These are phyloP conservation scores for Nasturtium officinale DNA, from an alignment of 345 rosid genomes.

Conservation along the genomic window DNA sequence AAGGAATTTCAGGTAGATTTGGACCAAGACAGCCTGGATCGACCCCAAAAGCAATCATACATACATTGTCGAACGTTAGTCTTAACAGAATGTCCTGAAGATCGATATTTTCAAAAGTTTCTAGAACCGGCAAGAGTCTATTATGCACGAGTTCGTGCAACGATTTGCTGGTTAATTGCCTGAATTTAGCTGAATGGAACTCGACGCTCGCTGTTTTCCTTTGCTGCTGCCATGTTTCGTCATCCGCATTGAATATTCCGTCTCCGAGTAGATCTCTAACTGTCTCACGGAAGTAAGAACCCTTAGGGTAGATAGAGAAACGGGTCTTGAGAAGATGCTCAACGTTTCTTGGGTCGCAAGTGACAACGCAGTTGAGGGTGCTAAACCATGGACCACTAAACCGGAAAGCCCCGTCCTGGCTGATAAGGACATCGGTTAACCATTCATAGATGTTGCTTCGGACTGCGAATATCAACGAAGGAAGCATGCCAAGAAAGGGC, in stretches of 20 bases:
- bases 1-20: slow-evolving; percentile 66
- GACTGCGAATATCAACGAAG: slow-evolving; percentile 56
- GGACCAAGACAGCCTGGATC: slow-evolving; percentile 79
- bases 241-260: slow-evolving; percentile 80
- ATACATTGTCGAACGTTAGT: slow-evolving; percentile 81
- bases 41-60: slow-evolving; percentile 88
- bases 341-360: slow-evolving; percentile 74
- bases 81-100: slow-evolving; percentile 73
- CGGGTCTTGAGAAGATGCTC: slow-evolving; percentile 82
- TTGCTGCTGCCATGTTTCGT: slow-evolving; percentile 69
- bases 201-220: slow-evolving; percentile 81
- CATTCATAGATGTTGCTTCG: slow-evolving; percentile 61
- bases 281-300: slow-evolving; percentile 64
- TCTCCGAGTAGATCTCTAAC: slow-evolving; percentile 74
- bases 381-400: slow-evolving; percentile 78
- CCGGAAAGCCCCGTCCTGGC: slow-evolving; percentile 62
- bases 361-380: slow-evolving; percentile 65
- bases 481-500: slow-evolving; percentile 87
- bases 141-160: slow-evolving; percentile 68
- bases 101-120: slow-evolving; percentile 51
- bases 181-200: slow-evolving; percentile 80
- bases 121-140: slow-evolving; percentile 67
- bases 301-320: slow-evolving; percentile 79
- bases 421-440: slow-evolving; percentile 56
- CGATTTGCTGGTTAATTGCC: slow-evolving; percentile 64